Evolutionary conservation across 2,329 filamentous ascomycete species (phyloP), one percentile per base, ranked within the genome.

Genomic region (Metarhizium anisopliae): DNA sequence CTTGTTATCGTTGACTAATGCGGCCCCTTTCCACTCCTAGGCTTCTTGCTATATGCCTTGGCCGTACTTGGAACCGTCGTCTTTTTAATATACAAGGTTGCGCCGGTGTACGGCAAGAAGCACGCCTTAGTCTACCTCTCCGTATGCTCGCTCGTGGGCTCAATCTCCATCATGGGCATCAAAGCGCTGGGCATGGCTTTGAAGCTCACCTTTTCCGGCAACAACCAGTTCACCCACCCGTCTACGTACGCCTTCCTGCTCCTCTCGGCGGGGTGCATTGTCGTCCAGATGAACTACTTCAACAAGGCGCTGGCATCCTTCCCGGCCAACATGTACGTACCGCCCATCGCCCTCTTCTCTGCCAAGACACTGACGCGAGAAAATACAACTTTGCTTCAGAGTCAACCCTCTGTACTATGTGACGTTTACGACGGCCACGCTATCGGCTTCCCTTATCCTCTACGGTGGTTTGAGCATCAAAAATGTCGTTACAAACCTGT

Each of bases 251-350:
- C 96, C 60, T 99, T 99, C 71, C 86, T 92, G 72, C 96, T 97
- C 62, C 83, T 97, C 60, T 94, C 92, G 0, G 79, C 81, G 2
- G 90, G 96, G 61, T 97, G 94, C 77, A 97, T 99, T 67, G 72
- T 97, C 63, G 96, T 91, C 8, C 94, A 99, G 78, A 97, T 99
- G 94, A 99, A 97, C 74, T 99, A 99, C 73, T 96, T 99, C 74
- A 99, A 99, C 79, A 99, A 99, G 74, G 94, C 94, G 7, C 76
- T 99, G 58, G 95, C 90, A 71, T 91, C 95, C 67, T 99, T 97
- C 73, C 93, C 90, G 38, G 96, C 93, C 38, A 95, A 95, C 64
- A 95, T 99, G 92, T 96, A 81, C 70, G 88, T 29, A 6, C 32
- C 7, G 6, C 25, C 25, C 16, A 16, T 36, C 29, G 20, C 13